Evolutionary conservation across 1,139 yeast genomes (phyloP).

Genomic region (Blastobotrys indianensis): DNA sequence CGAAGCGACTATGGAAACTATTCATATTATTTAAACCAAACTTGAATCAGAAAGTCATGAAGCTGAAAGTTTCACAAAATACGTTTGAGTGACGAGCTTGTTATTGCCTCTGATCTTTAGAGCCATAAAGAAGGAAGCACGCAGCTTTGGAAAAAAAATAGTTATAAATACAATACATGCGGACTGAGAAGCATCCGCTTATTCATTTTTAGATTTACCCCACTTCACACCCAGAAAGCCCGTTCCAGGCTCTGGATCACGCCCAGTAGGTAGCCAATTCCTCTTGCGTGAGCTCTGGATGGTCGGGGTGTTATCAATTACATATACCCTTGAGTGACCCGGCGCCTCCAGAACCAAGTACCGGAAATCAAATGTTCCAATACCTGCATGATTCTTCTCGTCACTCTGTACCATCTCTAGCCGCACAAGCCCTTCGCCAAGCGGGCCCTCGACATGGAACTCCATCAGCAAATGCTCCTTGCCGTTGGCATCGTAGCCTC

Average conservation of each 20-base stretch:
- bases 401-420: conserved; percentile 56
- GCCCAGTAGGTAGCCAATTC: background rate
- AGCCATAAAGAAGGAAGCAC: too few species aligned
- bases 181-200: too few species aligned
- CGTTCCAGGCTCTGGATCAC: background rate
- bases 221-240: conserved; percentile 80
- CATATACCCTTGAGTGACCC: conserved; percentile 59
- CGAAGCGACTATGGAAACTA: too few species aligned
- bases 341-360: conserved; percentile 74
- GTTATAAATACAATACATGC: too few species aligned
- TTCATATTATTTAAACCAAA: too few species aligned
- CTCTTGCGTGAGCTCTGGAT: conserved; percentile 17
- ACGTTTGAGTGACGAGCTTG: too few species aligned
- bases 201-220: conserved; percentile 45
- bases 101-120: too few species aligned
- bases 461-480: conserved; percentile 77
- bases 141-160: too few species aligned
- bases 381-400: conserved; percentile 29
- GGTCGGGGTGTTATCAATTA: conserved; percentile 51
- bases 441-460: conserved; percentile 70
- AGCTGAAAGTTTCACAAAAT: too few species aligned
- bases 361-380: conserved; percentile 66
- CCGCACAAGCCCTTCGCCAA: conserved; percentile 59
- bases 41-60: too few species aligned
- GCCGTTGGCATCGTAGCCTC: conserved; percentile 56